Evolutionary conservation across 805 yeast genomes (phyloP).

Genomic region (Trichomonascus vanleenenianus): DNA sequence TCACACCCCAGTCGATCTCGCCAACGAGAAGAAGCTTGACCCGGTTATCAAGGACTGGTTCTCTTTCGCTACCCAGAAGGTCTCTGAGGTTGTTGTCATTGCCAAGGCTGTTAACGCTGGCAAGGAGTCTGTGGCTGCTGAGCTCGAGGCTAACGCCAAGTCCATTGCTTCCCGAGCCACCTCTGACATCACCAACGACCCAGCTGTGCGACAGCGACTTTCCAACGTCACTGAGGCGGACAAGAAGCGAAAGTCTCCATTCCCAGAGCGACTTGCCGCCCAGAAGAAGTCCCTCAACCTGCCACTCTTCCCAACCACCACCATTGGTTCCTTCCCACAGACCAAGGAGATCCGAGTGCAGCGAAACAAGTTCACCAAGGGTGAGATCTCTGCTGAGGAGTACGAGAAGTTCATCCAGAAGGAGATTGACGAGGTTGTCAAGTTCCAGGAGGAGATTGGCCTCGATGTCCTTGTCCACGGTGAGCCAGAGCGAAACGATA

Average conservation of each 20-base stretch:
- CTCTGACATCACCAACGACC: slow-evolving; percentile 86
- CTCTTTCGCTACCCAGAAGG: slow-evolving; percentile 96
- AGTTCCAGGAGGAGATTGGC: slow-evolving; percentile 99
- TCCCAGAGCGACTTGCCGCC: slow-evolving; percentile 77
- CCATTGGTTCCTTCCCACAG: slow-evolving; percentile 99
- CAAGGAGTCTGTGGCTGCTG: slow-evolving; percentile 60
- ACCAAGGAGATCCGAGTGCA: slow-evolving; percentile 97
- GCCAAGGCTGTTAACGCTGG: slow-evolving; percentile 79
- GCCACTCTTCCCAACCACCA: slow-evolving; percentile 99
- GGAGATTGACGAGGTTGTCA: slow-evolving; percentile 91
- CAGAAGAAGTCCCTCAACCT: slow-evolving; percentile 89
- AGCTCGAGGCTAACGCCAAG: slow-evolving; percentile 77
- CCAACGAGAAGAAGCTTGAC: slow-evolving; percentile 83
- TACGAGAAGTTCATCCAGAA: slow-evolving; percentile 94
- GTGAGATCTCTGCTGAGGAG: slow-evolving; percentile 89
- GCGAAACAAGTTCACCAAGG: slow-evolving; percentile 98
- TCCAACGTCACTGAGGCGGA: slow-evolving; percentile 54
- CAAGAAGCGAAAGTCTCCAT: slow-evolving; percentile 78
- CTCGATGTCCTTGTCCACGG: slow-evolving; percentile 98
- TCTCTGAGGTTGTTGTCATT: slow-evolving; percentile 81
- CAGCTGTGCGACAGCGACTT: slow-evolving; percentile 82
- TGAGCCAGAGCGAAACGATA: slow-evolving; percentile 99
- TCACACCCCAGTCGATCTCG: slow-evolving; percentile 97
- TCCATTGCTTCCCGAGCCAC: slow-evolving; percentile 78
- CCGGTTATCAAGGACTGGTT: slow-evolving; percentile 94